Percentiles rank a stretch among this genome's conserved stretches.
Evolutionary conservation across 2,329 filamentous ascomycete species (phyloP).

Genomic region (Hymenoscyphus linearis): DNA sequence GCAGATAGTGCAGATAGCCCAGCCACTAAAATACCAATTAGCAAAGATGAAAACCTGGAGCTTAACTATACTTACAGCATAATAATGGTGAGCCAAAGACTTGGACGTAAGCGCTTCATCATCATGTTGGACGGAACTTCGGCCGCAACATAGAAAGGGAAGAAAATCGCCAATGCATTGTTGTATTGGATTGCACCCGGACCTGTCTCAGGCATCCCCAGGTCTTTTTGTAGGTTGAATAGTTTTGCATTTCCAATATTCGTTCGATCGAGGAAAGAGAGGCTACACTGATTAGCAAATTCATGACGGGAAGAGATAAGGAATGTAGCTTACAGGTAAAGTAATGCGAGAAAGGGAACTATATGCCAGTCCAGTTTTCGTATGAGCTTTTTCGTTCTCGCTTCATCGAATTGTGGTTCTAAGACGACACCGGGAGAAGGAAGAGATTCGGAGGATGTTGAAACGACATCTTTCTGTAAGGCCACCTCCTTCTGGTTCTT

Average conservation of each 20-base stretch:
- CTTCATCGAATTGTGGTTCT: slow-evolving; percentile 13
- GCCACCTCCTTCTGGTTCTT: background rate
- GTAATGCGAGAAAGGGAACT: slow-evolving; percentile 45
- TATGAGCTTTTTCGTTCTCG: slow-evolving; percentile 20
- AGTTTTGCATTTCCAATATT: slow-evolving; percentile 32
- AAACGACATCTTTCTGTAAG: slow-evolving; percentile 2
- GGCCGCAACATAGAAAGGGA: slow-evolving; percentile 28
- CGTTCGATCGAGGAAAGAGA: slow-evolving; percentile 28
- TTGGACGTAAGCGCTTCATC: slow-evolving; percentile 39
- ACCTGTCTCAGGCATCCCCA: slow-evolving; percentile 25
- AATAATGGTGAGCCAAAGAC: slow-evolving; percentile 60
- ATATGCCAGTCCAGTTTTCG: slow-evolving; percentile 26
- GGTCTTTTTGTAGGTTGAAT: slow-evolving; percentile 29
- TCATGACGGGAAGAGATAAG: background rate
- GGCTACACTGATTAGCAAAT: slow-evolving; percentile 11
- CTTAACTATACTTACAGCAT: slow-evolving; percentile 34
- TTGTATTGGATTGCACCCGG: slow-evolving; percentile 27
- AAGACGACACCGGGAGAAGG: background rate
- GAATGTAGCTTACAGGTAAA: slow-evolving; percentile 37
- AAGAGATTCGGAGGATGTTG: background rate
- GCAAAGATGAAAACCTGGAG: background rate
- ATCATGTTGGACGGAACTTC: slow-evolving; percentile 35
- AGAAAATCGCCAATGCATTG: slow-evolving; percentile 31
- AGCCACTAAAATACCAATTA: slow-evolving; percentile 30
- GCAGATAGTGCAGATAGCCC: slow-evolving; percentile 64